phyloP scores from a whole-genome alignment of 768 basidiomycete genomes.

The Saitozyma sp. region DNA sequence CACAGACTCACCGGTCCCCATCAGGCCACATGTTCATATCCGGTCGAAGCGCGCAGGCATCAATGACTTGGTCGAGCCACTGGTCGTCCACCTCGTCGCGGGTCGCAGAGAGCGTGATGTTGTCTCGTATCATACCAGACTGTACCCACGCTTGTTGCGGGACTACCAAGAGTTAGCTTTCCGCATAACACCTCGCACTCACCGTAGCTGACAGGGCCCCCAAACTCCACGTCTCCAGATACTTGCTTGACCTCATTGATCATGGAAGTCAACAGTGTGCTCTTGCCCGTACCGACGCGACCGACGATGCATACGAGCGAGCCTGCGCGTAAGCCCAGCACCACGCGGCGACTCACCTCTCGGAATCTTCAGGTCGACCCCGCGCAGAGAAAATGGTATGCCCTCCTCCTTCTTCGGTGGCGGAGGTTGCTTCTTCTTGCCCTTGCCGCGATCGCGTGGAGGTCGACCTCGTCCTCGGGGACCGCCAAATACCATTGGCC shows the following conservation, averaged over 20 bases:
- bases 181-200: constrained; percentile 1
- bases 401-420: constrained; percentile 2
- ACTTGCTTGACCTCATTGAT: constrained; percentile 47
- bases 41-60: constrained; percentile 39
- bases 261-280: constrained; percentile 40
- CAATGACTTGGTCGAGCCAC: constrained; percentile 29
- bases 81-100: constrained; percentile 25
- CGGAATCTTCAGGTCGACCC: constrained; percentile 57
- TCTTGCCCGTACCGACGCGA: constrained; percentile 48
- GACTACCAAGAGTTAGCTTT: constrained; percentile 16
- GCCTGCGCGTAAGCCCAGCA: constrained; percentile 14
- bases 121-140: constrained; percentile 46
- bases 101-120: constrained; percentile 44
- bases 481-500: constrained; percentile 53
- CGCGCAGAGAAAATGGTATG: constrained; percentile 59
- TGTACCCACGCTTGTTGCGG: constrained; percentile 52
- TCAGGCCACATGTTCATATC: constrained; percentile 36
- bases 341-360: constrained; percentile 28
- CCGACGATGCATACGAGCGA: constrained; percentile 47
- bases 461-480: constrained; percentile 6
- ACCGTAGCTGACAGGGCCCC: constrained; percentile 43
- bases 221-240: constrained; percentile 31
- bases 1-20: constrained; percentile 50
- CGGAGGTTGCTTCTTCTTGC: constrained; percentile 1
- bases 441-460: constrained; percentile 2